Conservation (phyloP, 208 protist species). For the Trypanosoma melophagium region DNA sequence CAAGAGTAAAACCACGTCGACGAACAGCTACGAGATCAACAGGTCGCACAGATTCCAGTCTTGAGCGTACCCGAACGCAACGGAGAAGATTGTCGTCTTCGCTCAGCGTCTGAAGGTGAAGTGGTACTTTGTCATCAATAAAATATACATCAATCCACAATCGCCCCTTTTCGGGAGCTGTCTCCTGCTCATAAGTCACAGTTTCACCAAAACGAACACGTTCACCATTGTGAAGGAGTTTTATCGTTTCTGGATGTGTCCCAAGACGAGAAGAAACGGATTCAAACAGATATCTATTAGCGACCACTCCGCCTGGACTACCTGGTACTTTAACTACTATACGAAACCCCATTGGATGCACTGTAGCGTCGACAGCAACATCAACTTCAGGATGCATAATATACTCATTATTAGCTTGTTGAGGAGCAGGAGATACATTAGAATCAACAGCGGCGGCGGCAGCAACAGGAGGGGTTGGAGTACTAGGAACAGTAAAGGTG, state of each 20-base stretch:
- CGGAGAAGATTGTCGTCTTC: slow-evolving; percentile 45
- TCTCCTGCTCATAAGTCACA: slow-evolving; percentile 50
- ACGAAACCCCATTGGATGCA: slow-evolving; percentile 28
- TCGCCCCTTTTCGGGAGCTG: slow-evolving; percentile 13
- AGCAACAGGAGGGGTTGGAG: not conserved
- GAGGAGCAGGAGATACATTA: not conserved
- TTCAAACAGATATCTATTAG: slow-evolving; percentile 51
- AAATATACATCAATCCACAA: slow-evolving; percentile 28
- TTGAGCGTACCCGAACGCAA: slow-evolving; percentile 53
- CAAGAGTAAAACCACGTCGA: slow-evolving; percentile 58
- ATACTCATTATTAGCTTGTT: slow-evolving; percentile 6
- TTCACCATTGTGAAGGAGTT: slow-evolving; percentile 53
- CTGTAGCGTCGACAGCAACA: slow-evolving; percentile 27
- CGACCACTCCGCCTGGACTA: slow-evolving; percentile 1
- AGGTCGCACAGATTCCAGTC: slow-evolving; percentile 42
- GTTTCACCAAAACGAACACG: slow-evolving; percentile 64
- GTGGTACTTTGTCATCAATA: slow-evolving; percentile 32
- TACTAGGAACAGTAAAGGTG: no score
- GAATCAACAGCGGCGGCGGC: not conserved
- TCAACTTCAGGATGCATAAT: slow-evolving; percentile 17
- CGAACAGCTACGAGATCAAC: slow-evolving; percentile 55
- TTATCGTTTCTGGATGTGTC: slow-evolving; percentile 65
- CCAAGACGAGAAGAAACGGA: slow-evolving; percentile 44
- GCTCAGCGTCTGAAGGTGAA: slow-evolving; percentile 47
- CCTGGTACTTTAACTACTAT: slow-evolving; percentile 19